Percentiles rank a stretch among this genome's conserved stretches.
phyloP scores from a whole-genome alignment of 108 stramenopile species.

The Skeletonema potamos region DNA sequence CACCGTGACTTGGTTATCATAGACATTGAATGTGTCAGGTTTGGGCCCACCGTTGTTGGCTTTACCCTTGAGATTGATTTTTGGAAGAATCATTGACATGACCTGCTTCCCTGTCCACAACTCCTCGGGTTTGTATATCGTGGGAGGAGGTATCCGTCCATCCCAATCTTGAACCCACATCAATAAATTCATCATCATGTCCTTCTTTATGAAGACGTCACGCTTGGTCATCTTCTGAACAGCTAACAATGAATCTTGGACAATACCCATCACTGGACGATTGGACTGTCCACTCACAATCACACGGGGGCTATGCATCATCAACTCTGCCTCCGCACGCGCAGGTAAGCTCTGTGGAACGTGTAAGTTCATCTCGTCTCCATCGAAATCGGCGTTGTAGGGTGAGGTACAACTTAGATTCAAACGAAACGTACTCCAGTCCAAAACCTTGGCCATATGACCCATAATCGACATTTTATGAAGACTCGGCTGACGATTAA shows the following conservation, averaged over 20 bases:
- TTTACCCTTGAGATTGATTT: conserved; percentile 89
- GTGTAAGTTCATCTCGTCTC: conserved; percentile 99
- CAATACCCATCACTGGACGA: conserved; percentile 99
- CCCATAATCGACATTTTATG: conserved; percentile 99
- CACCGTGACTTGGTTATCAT: conserved; percentile 90
- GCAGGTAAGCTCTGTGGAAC: conserved; percentile 96
- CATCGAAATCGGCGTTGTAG: conserved; percentile 99
- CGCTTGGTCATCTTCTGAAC: conserved; percentile 96
- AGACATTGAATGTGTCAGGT: conserved; percentile 89
- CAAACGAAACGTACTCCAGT: conserved; percentile 99
- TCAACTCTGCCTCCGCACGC: conserved; percentile 93
- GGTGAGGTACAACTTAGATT: conserved; percentile 98
- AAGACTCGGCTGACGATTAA: conserved; percentile 99
- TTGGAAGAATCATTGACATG: conserved; percentile 88
- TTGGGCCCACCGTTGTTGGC: conserved; percentile 75
- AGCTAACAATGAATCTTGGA: conserved; percentile 95
- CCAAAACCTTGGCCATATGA: conserved; percentile 96
- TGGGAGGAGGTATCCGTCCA: conserved; percentile 42
- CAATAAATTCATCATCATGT: conserved; percentile 93
- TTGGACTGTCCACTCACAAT: conserved; percentile 98
- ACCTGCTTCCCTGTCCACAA: conserved; percentile 99
- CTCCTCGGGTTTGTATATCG: conserved; percentile 91
- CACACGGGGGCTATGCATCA: conserved; percentile 96
- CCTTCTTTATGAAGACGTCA: conserved; percentile 92
- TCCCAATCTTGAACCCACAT: conserved; percentile 92